A percentile compares a stretch with the other conserved stretches of the same genome.
Evolutionary conservation across 163 green algal species (phyloP).

Genomic region (Scenedesmus sp.): DNA sequence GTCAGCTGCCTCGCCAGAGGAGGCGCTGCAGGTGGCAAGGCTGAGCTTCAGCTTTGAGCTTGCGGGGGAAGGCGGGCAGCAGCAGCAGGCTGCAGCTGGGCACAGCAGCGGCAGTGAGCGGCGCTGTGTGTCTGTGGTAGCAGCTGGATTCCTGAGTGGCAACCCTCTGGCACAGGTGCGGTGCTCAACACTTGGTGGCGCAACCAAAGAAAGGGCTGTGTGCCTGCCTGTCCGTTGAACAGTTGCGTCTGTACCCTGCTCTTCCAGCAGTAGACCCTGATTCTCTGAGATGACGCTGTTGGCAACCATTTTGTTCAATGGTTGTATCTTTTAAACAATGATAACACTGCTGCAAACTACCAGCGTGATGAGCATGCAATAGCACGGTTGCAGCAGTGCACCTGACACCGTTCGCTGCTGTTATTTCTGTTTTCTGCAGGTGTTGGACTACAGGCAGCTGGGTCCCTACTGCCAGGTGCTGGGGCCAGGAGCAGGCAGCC

Average conservation of each 20-base stretch:
- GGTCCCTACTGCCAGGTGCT: neutral
- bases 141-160: neutral
- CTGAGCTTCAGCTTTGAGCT: constrained; percentile 1
- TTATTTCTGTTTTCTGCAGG: neutral
- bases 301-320: too few relatives aligned
- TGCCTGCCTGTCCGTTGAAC: neutral
- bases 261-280: too few relatives aligned
- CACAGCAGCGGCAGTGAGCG: neutral
- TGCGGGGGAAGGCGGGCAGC: neutral
- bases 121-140: neutral
- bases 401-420: too few relatives aligned
- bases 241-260: too few relatives aligned
- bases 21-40: neutral
- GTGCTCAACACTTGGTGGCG: neutral
- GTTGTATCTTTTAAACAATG: too few relatives aligned
- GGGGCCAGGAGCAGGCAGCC: neutral
- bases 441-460: constrained; percentile 13
- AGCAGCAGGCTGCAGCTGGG: neutral
- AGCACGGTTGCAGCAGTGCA: too few relatives aligned
- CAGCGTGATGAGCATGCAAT: too few relatives aligned
- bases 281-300: too few relatives aligned
- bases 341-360: too few relatives aligned
- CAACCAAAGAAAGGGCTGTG: too few relatives aligned
- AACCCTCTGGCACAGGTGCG: constrained; percentile 21
- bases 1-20: neutral